Evolutionary conservation across 2,329 filamentous ascomycete species (phyloP), one percentile per base, ranked within the genome.

Genomic region (Diaporthe sp.): DNA sequence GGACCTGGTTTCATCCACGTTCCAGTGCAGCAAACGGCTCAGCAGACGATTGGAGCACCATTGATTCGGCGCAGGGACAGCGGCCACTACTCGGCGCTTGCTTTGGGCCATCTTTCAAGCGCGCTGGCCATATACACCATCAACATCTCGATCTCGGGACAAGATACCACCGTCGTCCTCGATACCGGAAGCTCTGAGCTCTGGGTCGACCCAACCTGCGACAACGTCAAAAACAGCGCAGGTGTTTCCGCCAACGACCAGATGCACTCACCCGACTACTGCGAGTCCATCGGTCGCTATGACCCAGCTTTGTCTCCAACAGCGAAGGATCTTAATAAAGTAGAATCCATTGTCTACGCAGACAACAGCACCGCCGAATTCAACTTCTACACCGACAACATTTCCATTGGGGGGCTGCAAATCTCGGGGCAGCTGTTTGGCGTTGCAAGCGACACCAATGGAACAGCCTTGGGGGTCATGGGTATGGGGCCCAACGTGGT

Each of bases 101-200:
- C 44, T 5, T 37, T 75, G 44, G 37, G 25, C 4, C 53, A 53
- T 34, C n/a, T 68, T 3, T 53, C 34, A 37, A 31, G 8, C n/a
- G 20, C 31, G 20, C 22, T 39, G 10, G 15, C 37, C 37, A 44
- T 1, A 4, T 73, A 55, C 70, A 60, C 12, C 13, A 53, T 75
- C 70, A 60, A 75, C 60, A 71, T 75, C 9, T 58, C 70, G 4
- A 68, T 73, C 13, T 60, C n/a, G 5, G 74, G 70, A 53, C 74
- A 68, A 31, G 15, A 25, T 12, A 75, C 82, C 28, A 76, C 84
- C 13, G 80, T 81, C 31, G 49, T 75, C 17, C 17, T 80, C 37
- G 78, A 80, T 51, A 78, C 79, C 3, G 78, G 79, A 31, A 79
- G 78, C n/a, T 72, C 55, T 3, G 78, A 80, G 25, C 70, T 79